phyloP scores from a whole-genome alignment of 768 basidiomycete species.

The Panellus pusillus region DNA sequence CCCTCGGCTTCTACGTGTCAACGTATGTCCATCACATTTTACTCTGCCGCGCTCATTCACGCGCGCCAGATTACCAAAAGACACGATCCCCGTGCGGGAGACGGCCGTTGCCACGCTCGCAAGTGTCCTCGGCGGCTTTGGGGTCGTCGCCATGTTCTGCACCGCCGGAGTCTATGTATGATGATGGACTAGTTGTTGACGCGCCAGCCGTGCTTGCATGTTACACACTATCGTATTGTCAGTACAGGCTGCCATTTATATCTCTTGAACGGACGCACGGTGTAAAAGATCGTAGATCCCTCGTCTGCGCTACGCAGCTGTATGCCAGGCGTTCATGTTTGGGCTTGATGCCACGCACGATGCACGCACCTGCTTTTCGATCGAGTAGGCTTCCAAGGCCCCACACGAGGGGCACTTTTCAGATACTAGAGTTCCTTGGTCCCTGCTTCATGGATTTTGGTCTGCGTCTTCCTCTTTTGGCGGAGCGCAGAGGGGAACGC shows the following conservation, averaged over 20 bases:
- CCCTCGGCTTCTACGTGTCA: constrained; percentile 88
- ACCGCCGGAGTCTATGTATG: constrained; percentile 83
- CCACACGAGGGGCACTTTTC: constrained; percentile 91
- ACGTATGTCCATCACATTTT: constrained; percentile 51
- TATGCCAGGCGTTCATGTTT: neutral
- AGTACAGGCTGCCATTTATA: constrained; percentile 7
- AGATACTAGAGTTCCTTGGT: constrained; percentile 65
- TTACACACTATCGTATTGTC: constrained; percentile 53
- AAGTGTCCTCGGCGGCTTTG: constrained; percentile 82
- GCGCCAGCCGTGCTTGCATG: constrained; percentile 80
- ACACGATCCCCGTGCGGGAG: constrained; percentile 62
- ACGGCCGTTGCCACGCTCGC: constrained; percentile 68
- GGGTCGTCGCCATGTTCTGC: constrained; percentile 88
- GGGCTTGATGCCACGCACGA: neutral
- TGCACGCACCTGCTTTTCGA: constrained; percentile 76
- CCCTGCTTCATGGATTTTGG: constrained; percentile 71
- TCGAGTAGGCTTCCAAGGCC: constrained; percentile 81
- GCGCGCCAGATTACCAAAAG: constrained; percentile 69
- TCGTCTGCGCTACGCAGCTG: constrained; percentile 91
- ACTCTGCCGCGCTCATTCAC: constrained; percentile 12
- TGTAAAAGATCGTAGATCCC: constrained; percentile 92
- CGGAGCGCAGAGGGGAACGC: constrained; percentile 90
- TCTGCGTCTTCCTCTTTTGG: constrained; percentile 88
- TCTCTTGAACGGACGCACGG: constrained; percentile 60
- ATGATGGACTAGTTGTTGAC: constrained; percentile 62